These are phyloP conservation scores for Didymella pomorum DNA, from an alignment of 2,329 filamentous ascomycete genomes.

Conservation along the genomic window DNA sequence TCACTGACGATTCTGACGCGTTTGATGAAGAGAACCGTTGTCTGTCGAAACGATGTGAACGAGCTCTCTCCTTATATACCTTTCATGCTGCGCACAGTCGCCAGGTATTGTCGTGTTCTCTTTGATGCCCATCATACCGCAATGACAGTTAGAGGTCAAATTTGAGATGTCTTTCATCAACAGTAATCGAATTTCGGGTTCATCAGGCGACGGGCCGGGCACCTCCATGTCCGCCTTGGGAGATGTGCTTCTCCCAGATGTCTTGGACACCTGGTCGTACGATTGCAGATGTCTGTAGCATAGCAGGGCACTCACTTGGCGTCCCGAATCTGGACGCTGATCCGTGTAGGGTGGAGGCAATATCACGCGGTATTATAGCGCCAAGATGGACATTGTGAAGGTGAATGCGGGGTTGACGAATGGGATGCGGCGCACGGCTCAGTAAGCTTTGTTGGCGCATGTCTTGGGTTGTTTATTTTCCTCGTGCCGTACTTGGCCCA, in stretches of 20 bases:
- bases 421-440: constrained; percentile 9
- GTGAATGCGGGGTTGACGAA: constrained; percentile 31
- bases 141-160: neutral
- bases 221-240: constrained; percentile 28
- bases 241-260: neutral
- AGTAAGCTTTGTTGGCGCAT: constrained; percentile 24
- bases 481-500: constrained; percentile 2
- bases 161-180: constrained; percentile 1
- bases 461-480: constrained; percentile 30
- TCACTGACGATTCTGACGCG: constrained; percentile 14
- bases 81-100: neutral
- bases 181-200: constrained; percentile 24
- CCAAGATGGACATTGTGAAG: constrained; percentile 21
- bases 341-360: constrained; percentile 2
- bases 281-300: neutral
- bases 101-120: neutral
- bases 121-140: neutral
- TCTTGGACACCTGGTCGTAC: neutral
- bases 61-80: neutral
- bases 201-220: constrained; percentile 28
- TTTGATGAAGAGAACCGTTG: constrained; percentile 16
- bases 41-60: neutral
- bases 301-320: neutral
- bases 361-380: constrained; percentile 18
- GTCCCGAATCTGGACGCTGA: constrained; percentile 13